Evolutionary conservation across 2,329 filamentous ascomycete genomes (phyloP).

Genomic region (Metarhizium robertsii): DNA sequence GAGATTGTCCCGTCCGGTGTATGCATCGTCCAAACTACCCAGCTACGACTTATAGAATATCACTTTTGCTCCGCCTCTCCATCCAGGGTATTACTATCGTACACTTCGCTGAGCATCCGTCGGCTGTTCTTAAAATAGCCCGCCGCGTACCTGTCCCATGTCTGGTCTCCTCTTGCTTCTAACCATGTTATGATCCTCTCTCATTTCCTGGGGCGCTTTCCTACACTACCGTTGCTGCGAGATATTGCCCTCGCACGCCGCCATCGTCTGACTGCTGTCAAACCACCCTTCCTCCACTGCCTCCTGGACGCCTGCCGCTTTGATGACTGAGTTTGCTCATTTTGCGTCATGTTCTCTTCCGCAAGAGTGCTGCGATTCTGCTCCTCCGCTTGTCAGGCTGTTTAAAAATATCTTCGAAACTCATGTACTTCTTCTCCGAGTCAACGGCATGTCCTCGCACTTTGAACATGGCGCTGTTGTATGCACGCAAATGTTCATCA

Average conservation of each 20-base stretch:
- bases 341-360: background rate
- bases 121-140: no score
- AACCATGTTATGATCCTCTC: no score
- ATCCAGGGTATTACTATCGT: background rate
- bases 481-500: conserved; percentile 16
- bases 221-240: no score
- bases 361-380: conserved; percentile 3
- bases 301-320: background rate
- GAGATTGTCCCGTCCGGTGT: background rate
- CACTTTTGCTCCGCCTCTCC: background rate
- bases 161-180: no score
- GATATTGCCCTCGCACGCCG: no score
- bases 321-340: background rate
- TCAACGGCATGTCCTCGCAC: conserved; percentile 17
- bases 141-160: no score
- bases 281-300: background rate
- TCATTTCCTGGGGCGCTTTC: no score
- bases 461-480: conserved; percentile 17
- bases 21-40: background rate
- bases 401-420: conserved; percentile 19
- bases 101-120: background rate
- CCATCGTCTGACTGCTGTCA: no score
- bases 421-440: conserved; percentile 19
- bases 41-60: background rate
- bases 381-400: conserved; percentile 12